Percentiles rank a stretch among this genome's conserved stretches.
These are phyloP conservation scores for Taiozyma onychis DNA, from an alignment of 1,139 yeast species.

Conservation along the genomic window DNA sequence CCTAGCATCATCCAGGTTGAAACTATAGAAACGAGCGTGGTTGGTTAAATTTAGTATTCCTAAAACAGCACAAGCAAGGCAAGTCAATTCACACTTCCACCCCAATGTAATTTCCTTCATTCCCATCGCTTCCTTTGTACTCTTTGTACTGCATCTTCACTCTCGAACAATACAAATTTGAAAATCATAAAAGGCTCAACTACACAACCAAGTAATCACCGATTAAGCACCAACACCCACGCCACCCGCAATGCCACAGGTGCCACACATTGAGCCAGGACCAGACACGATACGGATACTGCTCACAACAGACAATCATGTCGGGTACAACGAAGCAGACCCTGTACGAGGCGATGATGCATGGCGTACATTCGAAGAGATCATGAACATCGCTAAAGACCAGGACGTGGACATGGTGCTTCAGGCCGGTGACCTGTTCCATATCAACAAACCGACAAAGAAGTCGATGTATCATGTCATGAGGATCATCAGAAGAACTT, in stretches of 20 bases:
- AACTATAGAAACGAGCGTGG: too few relatives aligned
- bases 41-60: too few relatives aligned
- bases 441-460: conserved; percentile 82
- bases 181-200: neutral
- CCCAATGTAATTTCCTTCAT: too few relatives aligned
- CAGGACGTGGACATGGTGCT: conserved; percentile 82
- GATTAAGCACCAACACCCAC: neutral
- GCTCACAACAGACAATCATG: conserved; percentile 93
- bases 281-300: conserved; percentile 69
- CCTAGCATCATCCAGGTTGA: too few relatives aligned
- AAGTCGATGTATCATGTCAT: conserved; percentile 83
- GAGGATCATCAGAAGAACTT: conserved; percentile 60
- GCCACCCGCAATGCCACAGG: conserved; percentile 34
- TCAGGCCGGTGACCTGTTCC: conserved; percentile 93
- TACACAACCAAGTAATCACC: neutral
- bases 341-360: conserved; percentile 90
- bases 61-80: too few relatives aligned
- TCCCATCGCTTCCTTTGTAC: too few relatives aligned
- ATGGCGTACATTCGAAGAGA: conserved; percentile 82
- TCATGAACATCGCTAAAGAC: conserved; percentile 61
- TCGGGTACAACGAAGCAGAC: conserved; percentile 87
- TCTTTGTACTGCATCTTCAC: neutral
- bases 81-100: too few relatives aligned
- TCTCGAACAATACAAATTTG: neutral
- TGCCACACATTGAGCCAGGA: conserved; percentile 35